Conservation (phyloP, 2,329 filamentous ascomycete species). For the Niveomyces coronatus region DNA sequence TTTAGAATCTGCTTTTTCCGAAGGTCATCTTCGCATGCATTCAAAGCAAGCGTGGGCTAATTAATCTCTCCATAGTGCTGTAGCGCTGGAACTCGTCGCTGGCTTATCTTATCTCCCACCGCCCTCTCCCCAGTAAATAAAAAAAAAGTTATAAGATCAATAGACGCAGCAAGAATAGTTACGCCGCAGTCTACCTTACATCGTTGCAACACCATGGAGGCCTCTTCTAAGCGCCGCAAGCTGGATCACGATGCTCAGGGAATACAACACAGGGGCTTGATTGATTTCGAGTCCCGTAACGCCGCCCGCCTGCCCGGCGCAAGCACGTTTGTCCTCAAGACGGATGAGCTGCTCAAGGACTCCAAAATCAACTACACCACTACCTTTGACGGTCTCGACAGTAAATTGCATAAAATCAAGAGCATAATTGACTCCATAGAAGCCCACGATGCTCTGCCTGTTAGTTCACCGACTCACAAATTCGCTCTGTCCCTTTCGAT, state of each 20-base stretch:
- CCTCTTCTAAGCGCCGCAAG: conserved; percentile 38
- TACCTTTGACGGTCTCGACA: conserved; percentile 37
- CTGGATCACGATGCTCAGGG: conserved; percentile 29
- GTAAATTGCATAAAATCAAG: conserved; percentile 41
- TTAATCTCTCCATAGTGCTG: no score
- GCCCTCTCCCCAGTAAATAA: conserved; percentile 8
- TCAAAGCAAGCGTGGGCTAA: no score
- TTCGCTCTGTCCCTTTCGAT: conserved; percentile 2
- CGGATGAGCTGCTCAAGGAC: conserved; percentile 48
- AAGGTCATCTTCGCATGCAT: no score
- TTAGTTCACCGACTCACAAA: conserved; percentile 23
- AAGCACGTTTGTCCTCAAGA: conserved; percentile 48
- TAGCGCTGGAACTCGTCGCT: no score
- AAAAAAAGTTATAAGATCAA: conserved; percentile 6
- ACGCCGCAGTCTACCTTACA: neutral
- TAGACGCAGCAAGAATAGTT: conserved; percentile 2
- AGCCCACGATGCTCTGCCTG: conserved; percentile 38
- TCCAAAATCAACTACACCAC: conserved; percentile 41
- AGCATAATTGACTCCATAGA: conserved; percentile 40
- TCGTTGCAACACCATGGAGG: conserved; percentile 29
- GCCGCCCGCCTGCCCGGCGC: conserved; percentile 33
- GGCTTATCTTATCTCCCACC: no score
- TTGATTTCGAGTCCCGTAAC: conserved; percentile 30
- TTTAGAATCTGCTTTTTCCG: no score
- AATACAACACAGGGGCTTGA: conserved; percentile 25